Base-by-base conservation (phyloP, 2,329 filamentous ascomycete species). In the Scedosporium aurantiacum region DNA sequence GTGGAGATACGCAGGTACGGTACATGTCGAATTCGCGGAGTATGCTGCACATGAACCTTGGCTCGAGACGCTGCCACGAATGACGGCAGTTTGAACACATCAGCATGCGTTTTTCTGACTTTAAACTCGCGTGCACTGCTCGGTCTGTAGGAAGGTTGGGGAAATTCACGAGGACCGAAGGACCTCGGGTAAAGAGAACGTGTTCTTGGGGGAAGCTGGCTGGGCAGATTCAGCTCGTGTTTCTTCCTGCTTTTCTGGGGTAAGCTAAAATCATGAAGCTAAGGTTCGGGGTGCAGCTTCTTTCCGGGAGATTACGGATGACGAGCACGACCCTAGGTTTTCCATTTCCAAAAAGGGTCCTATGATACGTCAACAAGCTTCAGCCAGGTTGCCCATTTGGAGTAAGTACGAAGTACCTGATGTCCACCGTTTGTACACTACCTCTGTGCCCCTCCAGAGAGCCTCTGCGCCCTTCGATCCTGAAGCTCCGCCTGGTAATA, bases 401-500 rank as follows among this genome's bases (percentile, higher is more conserved):
- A 37, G 6, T 10, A 37, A 37, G 32, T 37, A 37, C 32, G 32
- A 37, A 37, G 32, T 37, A 37, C 32, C 14, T 37, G 32, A 37
- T 8, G 32, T 4, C 10, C 32, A 37, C 32, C 32, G 10, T 12
- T 12, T 3, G 32, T 37, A 37, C 32, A 37, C 3, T 12, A 37
- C 32, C 32, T 37, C 2, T 12, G 32, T 37, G n/a, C 43, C n/a
- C 50, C 23, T 14, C 50, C 50, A 7, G 32, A 3, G 32, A n/a
- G 43, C 43, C 18, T n/a, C n/a, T 47, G 8, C 23, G 50, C 2
- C 50, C 50, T 6, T 54, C 50, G 3, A 18, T 54, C 23, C 50
- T 54, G 50, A 54, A 23, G 50, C 50, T 54, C 50, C 50, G 50
- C 50, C 50, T 54, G 23, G 50, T 54, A 54, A 54, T 54, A 23